phyloP scores from a whole-genome alignment of 2,329 filamentous ascomycete species.

The Tolypocladium guangdongense region DNA sequence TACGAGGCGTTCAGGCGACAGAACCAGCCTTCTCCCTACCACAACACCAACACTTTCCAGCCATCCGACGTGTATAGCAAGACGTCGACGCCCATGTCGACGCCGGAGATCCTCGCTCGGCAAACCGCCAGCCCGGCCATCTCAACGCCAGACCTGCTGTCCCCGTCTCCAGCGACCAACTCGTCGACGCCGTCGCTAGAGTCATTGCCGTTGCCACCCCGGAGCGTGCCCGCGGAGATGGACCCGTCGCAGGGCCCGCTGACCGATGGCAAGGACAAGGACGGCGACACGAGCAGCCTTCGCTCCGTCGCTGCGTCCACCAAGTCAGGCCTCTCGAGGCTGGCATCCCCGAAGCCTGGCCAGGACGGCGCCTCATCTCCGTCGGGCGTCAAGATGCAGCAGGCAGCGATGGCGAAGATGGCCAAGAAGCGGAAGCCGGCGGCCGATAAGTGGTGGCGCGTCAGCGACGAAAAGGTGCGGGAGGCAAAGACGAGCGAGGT shows the following conservation, averaged over 20 bases:
- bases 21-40: constrained; percentile 65
- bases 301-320: constrained; percentile 47
- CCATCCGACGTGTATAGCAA: constrained; percentile 63
- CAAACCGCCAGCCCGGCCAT: constrained; percentile 29
- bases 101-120: constrained; percentile 31
- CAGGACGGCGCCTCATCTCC: constrained; percentile 12
- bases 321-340: constrained; percentile 39
- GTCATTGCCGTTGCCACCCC: constrained; percentile 16
- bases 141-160: constrained; percentile 37
- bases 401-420: constrained; percentile 18
- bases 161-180: constrained; percentile 21
- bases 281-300: constrained; percentile 40
- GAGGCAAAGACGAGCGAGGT: constrained; percentile 90
- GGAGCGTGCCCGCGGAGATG: constrained; percentile 20
- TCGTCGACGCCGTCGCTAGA: constrained; percentile 28
- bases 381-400: constrained; percentile 7
- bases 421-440: constrained; percentile 44
- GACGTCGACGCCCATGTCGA: constrained; percentile 41
- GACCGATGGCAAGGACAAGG: constrained; percentile 24
- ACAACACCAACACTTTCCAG: constrained; percentile 71
- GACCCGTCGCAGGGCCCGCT: constrained; percentile 13
- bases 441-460: constrained; percentile 84
- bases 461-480: constrained; percentile 93
- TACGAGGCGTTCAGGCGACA: constrained; percentile 95
- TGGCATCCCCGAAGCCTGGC: constrained; percentile 28